Percentiles rank a stretch among this genome's conserved stretches.
phyloP scores from a whole-genome alignment of 2,329 filamentous ascomycete species.

The Daldinia eschscholtzii region DNA sequence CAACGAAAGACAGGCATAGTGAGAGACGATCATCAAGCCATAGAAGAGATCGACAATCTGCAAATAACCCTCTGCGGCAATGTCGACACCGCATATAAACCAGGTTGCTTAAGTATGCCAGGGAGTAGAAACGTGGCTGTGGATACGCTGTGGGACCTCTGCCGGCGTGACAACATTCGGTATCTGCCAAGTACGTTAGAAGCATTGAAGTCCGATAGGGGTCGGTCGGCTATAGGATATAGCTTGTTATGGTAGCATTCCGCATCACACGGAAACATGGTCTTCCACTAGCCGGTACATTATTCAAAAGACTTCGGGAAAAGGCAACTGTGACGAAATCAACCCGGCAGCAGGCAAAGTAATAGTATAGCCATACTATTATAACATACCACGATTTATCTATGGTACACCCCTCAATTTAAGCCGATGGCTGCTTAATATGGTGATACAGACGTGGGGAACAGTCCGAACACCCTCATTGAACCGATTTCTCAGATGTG shows the following conservation, averaged over 20 bases:
- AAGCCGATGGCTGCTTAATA: conserved; percentile 2
- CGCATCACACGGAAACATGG: conserved; percentile 4
- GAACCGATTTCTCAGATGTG: background rate
- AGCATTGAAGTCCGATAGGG: conserved; percentile 1
- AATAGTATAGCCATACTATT: conserved; percentile 6
- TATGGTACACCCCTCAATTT: conserved; percentile 1
- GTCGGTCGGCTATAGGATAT: conserved; percentile 11
- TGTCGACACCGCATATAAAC: conserved; percentile 11
- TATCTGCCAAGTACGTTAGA: conserved; percentile 6
- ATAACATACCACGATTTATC: background rate
- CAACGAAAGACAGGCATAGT: background rate
- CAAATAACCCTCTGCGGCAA: conserved; percentile 13
- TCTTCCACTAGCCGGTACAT: background rate
- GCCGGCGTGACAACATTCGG: background rate
- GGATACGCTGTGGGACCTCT: background rate
- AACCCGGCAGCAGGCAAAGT: background rate
- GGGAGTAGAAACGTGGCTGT: conserved; percentile 11
- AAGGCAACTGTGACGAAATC: background rate
- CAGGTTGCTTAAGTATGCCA: background rate
- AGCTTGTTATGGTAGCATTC: background rate
- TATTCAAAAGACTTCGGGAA: background rate
- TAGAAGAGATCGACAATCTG: conserved; percentile 8
- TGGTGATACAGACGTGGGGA: background rate
- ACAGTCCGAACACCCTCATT: background rate
- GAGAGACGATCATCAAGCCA: conserved; percentile 1